Base-by-base conservation (phyloP, 768 basidiomycete species). In the Roridomyces roridus region DNA sequence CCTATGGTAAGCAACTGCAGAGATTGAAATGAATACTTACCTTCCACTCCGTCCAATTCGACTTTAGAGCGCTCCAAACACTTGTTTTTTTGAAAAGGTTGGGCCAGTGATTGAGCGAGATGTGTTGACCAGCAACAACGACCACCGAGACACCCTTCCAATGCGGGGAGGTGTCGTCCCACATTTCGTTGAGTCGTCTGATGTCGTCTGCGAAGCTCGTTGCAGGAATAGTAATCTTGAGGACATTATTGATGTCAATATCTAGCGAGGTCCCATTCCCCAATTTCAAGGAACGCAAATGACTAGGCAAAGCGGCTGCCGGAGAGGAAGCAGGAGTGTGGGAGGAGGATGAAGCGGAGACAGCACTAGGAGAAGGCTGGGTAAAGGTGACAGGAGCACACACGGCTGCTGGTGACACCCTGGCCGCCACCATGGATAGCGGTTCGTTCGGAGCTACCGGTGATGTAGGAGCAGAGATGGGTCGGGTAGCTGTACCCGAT, bases 121-220 rank as follows among this genome's bases (percentile, higher is more conserved):
- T 51, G 2, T 60, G 44, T 7, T 47, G 51, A 2, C 46, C 65
- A 17, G 31, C 36, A 34, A 71, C 68, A 3, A 11, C 25, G n/a
- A 71, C 45, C 3, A 53, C 46, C 0, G 70, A 69, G 6, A 45
- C 20, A 1, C 45, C 25, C 14, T 48, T 29, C 70, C 70, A 71
- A 23, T 67, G 41, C 0, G 21, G 11, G 6, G 60, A 59, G 11
- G 26, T 56, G 58, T 71, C 65, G 21, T 71, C 70, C 70, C 70
- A 71, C 64, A 69, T 66, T 3, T 35, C 45, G 42, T 71, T 67
- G 6, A 71, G 62, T 0, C 40, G 20, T 2, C 53, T 36, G 15
- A 71, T 55, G 49, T 71, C 55, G 9, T 59, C 26, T 1, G 50
- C 65, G 36, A 69, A 71, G 4, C 63, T 61, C 9, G 63, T 39